Percentiles rank a stretch among this genome's conserved stretches.
Evolutionary conservation across 148 eudicot genomes (phyloP).

Genomic region (Cornus suecica): DNA sequence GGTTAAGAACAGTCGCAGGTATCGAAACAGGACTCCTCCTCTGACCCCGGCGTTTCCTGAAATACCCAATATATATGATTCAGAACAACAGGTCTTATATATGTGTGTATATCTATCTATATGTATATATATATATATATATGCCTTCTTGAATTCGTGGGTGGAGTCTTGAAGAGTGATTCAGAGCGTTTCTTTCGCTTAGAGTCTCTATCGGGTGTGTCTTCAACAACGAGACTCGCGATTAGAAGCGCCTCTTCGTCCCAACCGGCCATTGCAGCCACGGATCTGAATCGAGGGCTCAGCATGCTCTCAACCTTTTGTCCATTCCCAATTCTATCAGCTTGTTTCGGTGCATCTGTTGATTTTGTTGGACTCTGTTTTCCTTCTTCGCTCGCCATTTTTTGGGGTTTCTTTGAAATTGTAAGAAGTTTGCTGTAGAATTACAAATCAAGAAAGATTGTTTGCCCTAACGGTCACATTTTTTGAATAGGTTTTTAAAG

Average conservation of each 20-base stretch:
- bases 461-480: no score
- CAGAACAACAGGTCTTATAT: background rate
- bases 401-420: background rate
- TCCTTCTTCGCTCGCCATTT: constrained; percentile 19
- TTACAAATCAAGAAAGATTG: no score
- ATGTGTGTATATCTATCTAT: background rate
- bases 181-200: constrained; percentile 53
- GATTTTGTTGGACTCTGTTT: constrained; percentile 20
- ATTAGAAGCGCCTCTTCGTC: constrained; percentile 75
- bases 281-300: constrained; percentile 77
- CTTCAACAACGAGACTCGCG: constrained; percentile 70
- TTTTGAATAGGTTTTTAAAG: no score
- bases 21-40: constrained; percentile 42
- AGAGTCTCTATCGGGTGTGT: constrained; percentile 58
- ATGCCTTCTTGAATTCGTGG: constrained; percentile 64
- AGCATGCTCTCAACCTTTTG: constrained; percentile 29
- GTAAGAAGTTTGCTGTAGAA: background rate
- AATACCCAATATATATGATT: background rate
- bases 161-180: constrained; percentile 48
- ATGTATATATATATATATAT: background rate
- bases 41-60: constrained; percentile 62
- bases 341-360: constrained; percentile 1
- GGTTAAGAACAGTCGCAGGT: constrained; percentile 52
- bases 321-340: background rate
- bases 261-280: constrained; percentile 92